Percentiles rank a stretch among this genome's conserved stretches.
phyloP scores from a whole-genome alignment of 2,329 filamentous ascomycete species.

The Fusarium tricinctum region DNA sequence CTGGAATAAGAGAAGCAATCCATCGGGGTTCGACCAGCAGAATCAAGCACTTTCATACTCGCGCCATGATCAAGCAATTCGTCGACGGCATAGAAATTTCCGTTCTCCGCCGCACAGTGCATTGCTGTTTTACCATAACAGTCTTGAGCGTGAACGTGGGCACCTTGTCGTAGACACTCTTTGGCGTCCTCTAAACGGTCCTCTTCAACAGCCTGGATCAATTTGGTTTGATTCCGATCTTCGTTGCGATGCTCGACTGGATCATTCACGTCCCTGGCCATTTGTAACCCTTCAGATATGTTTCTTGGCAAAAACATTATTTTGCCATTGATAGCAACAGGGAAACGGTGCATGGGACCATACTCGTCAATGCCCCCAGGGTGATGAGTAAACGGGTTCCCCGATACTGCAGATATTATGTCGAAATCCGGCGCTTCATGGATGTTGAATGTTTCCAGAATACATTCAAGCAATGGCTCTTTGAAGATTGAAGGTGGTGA shows the following conservation, averaged over 20 bases:
- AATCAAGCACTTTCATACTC: background rate
- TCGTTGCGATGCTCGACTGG: background rate
- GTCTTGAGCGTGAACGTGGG: background rate
- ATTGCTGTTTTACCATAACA: constrained; percentile 6
- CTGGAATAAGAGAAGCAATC: background rate
- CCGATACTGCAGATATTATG: constrained; percentile 4
- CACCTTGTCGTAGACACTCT: background rate
- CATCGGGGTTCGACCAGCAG: background rate
- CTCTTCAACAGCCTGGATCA: constrained; percentile 1
- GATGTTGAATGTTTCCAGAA: background rate
- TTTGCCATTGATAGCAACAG: constrained; percentile 6
- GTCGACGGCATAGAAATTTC: background rate
- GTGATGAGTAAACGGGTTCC: background rate
- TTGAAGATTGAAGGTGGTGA: background rate
- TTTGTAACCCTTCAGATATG: constrained; percentile 8
- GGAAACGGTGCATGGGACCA: background rate
- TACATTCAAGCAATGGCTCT: background rate
- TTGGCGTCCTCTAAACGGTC: background rate
- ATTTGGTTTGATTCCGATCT: background rate
- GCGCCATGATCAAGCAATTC: constrained; percentile 6
- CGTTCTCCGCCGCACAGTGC: constrained; percentile 3
- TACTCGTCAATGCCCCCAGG: constrained; percentile 5
- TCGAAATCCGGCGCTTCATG: background rate
- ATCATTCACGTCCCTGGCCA: constrained; percentile 1
- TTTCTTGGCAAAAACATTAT: constrained; percentile 4